Evolutionary conservation across 108 stramenopile genomes (phyloP), one percentile per base, ranked within the genome.

Genomic region (Thalassiosira profunda): DNA sequence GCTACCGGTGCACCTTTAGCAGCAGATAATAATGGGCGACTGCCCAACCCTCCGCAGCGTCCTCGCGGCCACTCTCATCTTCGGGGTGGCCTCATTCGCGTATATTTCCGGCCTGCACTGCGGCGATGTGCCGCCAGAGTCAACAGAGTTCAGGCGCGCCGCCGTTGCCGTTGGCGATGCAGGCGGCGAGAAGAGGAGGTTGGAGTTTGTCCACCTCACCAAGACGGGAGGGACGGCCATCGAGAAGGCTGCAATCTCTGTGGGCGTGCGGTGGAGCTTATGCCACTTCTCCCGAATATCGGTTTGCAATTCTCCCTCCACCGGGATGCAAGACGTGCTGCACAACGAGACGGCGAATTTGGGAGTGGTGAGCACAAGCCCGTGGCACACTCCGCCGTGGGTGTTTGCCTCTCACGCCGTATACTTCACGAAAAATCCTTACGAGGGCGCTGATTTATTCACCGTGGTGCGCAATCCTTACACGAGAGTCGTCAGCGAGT

Each of bases 141-240:
- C n/a, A n/a, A n/a, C n/a, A n/a, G n/a, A n/a, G n/a, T n/a, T n/a
- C n/a, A n/a, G n/a, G n/a, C n/a, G n/a, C n/a, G n/a, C n/a, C n/a
- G n/a, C n/a, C n/a, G n/a, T n/a, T n/a, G n/a, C n/a, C n/a, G n/a
- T n/a, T n/a, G n/a, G n/a, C n/a, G n/a, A n/a, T n/a, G n/a, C n/a
- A n/a, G n/a, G n/a, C n/a, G n/a, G n/a, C n/a, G n/a, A 11, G 8
- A n/a, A 34, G 33, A 59, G 23, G 37, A 48, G 55, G 31, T 46
- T 76, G 23, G 61, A 63, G 63, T 85, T 82, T 60, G 65, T 85
- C 10, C 84, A 85, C 56, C 72, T 85, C 41, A 81, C 84, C 2
- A 82, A 81, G 34, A 82, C 80, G 21, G 84, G 77, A 29, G 84
- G 81, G 2, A 64, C 81, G 2, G 43, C 72, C 3, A 63, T 82